Evolutionary conservation across 768 basidiomycete genomes (phyloP).

Genomic region (Leccinum truebloodii): DNA sequence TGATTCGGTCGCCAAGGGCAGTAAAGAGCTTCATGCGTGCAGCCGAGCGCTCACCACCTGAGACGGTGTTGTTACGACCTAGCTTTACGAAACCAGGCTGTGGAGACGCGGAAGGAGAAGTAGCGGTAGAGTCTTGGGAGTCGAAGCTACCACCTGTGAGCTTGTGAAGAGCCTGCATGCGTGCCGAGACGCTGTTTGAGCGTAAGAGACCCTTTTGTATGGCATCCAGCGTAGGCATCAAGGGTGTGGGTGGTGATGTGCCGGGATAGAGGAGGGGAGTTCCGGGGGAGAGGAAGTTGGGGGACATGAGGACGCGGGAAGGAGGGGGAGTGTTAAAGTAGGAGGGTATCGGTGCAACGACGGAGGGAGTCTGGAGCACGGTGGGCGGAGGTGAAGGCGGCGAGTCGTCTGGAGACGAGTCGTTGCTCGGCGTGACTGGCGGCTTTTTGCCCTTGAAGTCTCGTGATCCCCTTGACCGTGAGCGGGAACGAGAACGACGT

Average conservation of each 20-base stretch:
- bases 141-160: constrained; percentile 72
- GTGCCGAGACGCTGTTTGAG: constrained; percentile 86
- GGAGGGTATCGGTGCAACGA: constrained; percentile 57
- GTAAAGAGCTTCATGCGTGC: constrained; percentile 69
- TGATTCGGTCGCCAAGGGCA: constrained; percentile 55
- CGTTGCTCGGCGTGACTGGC: constrained; percentile 49
- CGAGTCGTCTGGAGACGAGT: constrained; percentile 70
- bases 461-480: constrained; percentile 59
- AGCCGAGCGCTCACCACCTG: constrained; percentile 76
- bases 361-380: constrained; percentile 27
- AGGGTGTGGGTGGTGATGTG: constrained; percentile 59
- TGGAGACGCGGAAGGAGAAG: constrained; percentile 49
- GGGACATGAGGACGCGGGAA: constrained; percentile 42
- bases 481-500: constrained; percentile 73
- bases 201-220: constrained; percentile 79
- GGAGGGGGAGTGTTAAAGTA: constrained; percentile 48
- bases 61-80: constrained; percentile 76
- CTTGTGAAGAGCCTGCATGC: constrained; percentile 80
- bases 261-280: constrained; percentile 63
- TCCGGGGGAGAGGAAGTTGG: constrained; percentile 54
- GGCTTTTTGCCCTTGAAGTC: constrained; percentile 69
- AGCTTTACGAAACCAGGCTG: constrained; percentile 51
- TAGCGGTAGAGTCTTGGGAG: constrained; percentile 53
- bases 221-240: constrained; percentile 76
- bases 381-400: constrained; percentile 33